Conservation (phyloP, 768 basidiomycete species). For the Collybiopsis confluens region DNA sequence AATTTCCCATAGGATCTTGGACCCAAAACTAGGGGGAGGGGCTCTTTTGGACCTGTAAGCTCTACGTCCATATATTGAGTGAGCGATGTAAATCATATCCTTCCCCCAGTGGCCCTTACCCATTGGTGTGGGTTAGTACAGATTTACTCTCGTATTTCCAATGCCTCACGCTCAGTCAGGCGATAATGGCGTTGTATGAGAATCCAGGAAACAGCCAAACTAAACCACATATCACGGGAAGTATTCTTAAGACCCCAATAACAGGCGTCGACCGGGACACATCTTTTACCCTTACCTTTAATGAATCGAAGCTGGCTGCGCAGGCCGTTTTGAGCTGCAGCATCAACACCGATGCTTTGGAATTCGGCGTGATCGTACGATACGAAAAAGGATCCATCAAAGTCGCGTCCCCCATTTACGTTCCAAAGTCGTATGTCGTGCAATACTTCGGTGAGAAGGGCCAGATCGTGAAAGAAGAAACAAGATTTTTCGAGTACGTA, state of each 20-base stretch:
- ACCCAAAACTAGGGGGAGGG: conserved; percentile 78
- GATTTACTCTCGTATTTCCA: neutral
- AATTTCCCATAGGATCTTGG: conserved; percentile 68
- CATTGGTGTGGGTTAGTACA: conserved; percentile 64
- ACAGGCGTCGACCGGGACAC: conserved; percentile 80
- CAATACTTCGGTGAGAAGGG: conserved; percentile 51
- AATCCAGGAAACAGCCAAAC: conserved; percentile 64
- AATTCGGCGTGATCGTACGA: conserved; percentile 62
- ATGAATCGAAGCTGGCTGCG: conserved; percentile 51
- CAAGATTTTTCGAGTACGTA: conserved; percentile 49
- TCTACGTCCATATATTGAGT: conserved; percentile 18
- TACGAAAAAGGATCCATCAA: conserved; percentile 70
- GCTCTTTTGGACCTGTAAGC: conserved; percentile 79
- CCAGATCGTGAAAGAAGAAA: conserved; percentile 52
- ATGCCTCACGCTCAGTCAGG: conserved; percentile 33
- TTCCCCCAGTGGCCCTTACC: conserved; percentile 69
- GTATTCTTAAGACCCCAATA: conserved; percentile 73
- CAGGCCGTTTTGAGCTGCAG: conserved; percentile 73
- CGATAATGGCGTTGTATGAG: conserved; percentile 76
- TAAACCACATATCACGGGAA: conserved; percentile 58
- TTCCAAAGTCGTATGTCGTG: conserved; percentile 63
- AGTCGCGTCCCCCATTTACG: conserved; percentile 62
- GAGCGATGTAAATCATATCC: neutral
- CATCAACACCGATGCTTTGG: conserved; percentile 45
- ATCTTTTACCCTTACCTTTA: conserved; percentile 69